Conservation (phyloP, 129 eudicot species). For the Escallonia herrerae region DNA sequence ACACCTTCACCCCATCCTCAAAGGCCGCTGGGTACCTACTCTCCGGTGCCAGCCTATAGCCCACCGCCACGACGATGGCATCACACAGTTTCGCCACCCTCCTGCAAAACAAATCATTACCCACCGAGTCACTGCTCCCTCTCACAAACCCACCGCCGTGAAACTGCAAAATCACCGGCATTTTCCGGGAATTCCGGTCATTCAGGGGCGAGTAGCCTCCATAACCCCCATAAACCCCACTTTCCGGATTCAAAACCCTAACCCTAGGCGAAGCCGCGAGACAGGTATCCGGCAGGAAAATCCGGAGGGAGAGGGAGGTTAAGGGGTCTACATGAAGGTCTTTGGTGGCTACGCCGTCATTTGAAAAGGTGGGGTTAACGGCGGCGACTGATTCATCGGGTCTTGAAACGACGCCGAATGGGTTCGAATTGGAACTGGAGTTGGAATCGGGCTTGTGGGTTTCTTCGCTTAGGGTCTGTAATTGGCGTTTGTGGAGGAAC, state of each 20-base stretch:
- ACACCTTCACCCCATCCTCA: constrained; percentile 70
- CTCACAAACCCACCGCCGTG: constrained; percentile 92
- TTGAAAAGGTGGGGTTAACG: constrained; percentile 65
- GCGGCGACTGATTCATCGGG: constrained; percentile 52
- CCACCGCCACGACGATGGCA: constrained; percentile 82
- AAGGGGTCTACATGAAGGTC: constrained; percentile 71
- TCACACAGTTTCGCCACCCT: constrained; percentile 64
- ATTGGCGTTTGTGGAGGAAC: constrained; percentile 52
- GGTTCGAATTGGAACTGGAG: constrained; percentile 1
- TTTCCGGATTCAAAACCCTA: constrained; percentile 12
- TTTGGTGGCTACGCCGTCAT: constrained; percentile 74
- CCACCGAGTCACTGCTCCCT: constrained; percentile 67
- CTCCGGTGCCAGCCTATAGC: constrained; percentile 89
- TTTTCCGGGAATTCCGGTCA: constrained; percentile 30
- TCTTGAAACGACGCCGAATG: constrained; percentile 58
- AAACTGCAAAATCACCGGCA: constrained; percentile 84
- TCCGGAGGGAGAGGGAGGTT: constrained; percentile 56
- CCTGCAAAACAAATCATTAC: constrained; percentile 74
- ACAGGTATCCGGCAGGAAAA: constrained; percentile 63
- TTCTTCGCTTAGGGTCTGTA: constrained; percentile 37
- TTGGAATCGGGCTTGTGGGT: constrained; percentile 2
- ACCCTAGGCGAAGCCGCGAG: constrained; percentile 19
- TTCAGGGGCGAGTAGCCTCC: constrained; percentile 58
- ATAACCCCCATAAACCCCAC: constrained; percentile 62
- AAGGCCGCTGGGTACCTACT: constrained; percentile 77